Evolutionary conservation across 1,139 yeast genomes (phyloP).

Genomic region (Hemisphaericaspora subhashii): DNA sequence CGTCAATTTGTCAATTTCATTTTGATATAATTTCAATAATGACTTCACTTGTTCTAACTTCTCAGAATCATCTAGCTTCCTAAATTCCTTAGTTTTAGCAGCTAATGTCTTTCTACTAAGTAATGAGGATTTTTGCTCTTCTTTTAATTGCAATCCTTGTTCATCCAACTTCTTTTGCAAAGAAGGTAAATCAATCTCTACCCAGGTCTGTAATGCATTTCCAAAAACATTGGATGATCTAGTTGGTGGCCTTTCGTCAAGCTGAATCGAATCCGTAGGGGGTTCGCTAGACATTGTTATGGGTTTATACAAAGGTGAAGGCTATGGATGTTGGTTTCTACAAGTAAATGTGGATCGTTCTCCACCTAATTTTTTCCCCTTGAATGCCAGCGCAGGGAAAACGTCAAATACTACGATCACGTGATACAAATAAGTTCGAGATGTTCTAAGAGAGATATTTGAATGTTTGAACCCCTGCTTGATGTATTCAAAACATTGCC

Average conservation of each 20-base stretch:
- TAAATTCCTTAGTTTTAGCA: slow-evolving; percentile 76
- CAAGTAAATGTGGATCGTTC: no score
- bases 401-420: background rate
- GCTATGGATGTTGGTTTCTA: background rate
- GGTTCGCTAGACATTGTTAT: background rate
- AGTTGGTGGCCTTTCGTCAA: slow-evolving; percentile 1
- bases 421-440: background rate
- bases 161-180: slow-evolving; percentile 73
- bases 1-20: slow-evolving; percentile 82
- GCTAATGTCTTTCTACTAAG: slow-evolving; percentile 76
- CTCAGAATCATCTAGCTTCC: slow-evolving; percentile 63
- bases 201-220: slow-evolving; percentile 73
- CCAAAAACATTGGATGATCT: slow-evolving; percentile 26
- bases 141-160: slow-evolving; percentile 72
- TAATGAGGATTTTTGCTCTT: slow-evolving; percentile 65
- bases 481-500: no score
- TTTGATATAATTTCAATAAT: slow-evolving; percentile 78
- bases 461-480: no score
- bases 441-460: no score
- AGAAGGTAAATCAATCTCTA: slow-evolving; percentile 64
- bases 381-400: background rate
- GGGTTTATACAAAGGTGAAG: no score
- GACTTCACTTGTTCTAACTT: slow-evolving; percentile 67
- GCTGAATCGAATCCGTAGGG: background rate
- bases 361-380: no score